These are phyloP conservation scores for Tothia fuscella DNA, from an alignment of 2,329 filamentous ascomycete species.

Conservation along the genomic window DNA sequence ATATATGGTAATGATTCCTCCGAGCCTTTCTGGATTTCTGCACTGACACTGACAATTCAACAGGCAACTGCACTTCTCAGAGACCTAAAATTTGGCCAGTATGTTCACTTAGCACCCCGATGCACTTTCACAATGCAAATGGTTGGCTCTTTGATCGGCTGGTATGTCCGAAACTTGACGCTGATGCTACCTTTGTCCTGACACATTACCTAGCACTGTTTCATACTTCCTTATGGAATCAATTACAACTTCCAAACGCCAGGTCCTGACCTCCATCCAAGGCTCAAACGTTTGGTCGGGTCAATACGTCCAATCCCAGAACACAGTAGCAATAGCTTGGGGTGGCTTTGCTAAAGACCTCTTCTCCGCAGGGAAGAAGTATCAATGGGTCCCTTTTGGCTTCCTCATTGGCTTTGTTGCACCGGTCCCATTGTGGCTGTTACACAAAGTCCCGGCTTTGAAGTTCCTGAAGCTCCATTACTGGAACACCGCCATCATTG, in stretches of 20 bases:
- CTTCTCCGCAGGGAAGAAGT: conserved; percentile 26
- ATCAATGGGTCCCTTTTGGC: conserved; percentile 27
- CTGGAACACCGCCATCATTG: conserved; percentile 32
- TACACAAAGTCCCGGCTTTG: not conserved
- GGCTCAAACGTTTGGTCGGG: conserved; percentile 35
- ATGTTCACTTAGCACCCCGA: conserved; percentile 27
- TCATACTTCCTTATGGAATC: conserved; percentile 35
- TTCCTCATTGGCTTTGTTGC: conserved; percentile 29
- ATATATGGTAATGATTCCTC: conserved; percentile 16
- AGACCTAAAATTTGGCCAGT: conserved; percentile 29
- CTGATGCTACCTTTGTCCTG: conserved; percentile 14
- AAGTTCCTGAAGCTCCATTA: conserved; percentile 18
- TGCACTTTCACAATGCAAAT: conserved; percentile 32
- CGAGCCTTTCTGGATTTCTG: conserved; percentile 18
- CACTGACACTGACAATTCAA: conserved; percentile 21
- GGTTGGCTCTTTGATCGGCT: not conserved
- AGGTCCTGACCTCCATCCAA: conserved; percentile 28
- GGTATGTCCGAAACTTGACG: not conserved
- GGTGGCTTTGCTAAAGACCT: conserved; percentile 2
- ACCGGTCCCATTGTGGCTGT: conserved; percentile 22
- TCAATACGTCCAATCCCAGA: conserved; percentile 33
- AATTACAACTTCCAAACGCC: conserved; percentile 29
- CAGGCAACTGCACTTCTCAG: conserved; percentile 14
- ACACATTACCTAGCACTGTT: conserved; percentile 22
- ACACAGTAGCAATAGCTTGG: conserved; percentile 18